Base-by-base conservation (phyloP, 2,329 filamentous ascomycete species). In the Kalaharituber pfeilii region DNA sequence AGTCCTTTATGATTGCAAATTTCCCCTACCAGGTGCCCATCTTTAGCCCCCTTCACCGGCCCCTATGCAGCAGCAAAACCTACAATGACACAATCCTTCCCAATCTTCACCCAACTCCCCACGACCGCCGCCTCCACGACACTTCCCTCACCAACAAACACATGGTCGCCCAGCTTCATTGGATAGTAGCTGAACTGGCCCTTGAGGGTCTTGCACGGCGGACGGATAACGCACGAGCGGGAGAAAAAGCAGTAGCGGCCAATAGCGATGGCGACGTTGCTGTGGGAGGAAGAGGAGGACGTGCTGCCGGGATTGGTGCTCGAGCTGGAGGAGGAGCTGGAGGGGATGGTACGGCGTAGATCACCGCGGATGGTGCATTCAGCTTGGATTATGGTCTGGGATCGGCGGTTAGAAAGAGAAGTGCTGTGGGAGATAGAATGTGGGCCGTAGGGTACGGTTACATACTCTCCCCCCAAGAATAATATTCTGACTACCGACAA, bases 401-500 rank as follows among this genome's bases (percentile, higher is more conserved):
- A n/a, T 27, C 25, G n/a, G n/a, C n/a, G n/a, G n/a, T n/a, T n/a
- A n/a, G n/a, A n/a, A n/a, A n/a, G n/a, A n/a, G n/a, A n/a, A n/a
- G n/a, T n/a, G n/a, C 4, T n/a, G 25, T 15, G 30, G 22, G 26
- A 55, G 9, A 22, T 49, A n/a, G 11, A 18, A 39, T 36, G 11
- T 36, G 30, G n/a, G 15, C 33, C 20, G 15, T 39, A 39, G 2
- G 15, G 33, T 18, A 39, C 33, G 8, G 33, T 13, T 30, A n/a
- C n/a, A n/a, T n/a, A 62, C 60, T 53, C 61, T 94, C 59, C 91
- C 91, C 62, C 87, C 91, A 1, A 98, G 82, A 69, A 94, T 94
- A 70, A 98, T 96, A 71, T 96, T 94, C 63, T 94, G 87, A 22
- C 89, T 95, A 64, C 91, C 91, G 65, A 94, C 84, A 63, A 98